Evolutionary conservation across 2,329 filamentous ascomycete species (phyloP), one percentile per base, ranked within the genome.

Genomic region (Phialocephala sp.): DNA sequence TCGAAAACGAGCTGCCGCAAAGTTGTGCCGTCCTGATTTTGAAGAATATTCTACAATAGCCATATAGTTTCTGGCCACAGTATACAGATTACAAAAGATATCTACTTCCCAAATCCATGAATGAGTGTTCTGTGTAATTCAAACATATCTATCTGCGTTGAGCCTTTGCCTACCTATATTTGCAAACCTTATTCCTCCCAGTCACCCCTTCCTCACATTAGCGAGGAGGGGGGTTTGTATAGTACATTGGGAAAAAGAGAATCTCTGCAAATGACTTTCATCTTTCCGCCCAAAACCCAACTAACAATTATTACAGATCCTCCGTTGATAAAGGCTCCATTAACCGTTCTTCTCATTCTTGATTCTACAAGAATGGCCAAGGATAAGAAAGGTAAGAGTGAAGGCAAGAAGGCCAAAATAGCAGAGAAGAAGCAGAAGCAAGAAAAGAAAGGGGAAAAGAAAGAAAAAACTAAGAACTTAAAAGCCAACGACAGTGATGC

Each of bases 401-500:
- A 84, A 4, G 74, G 80, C 71, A 85, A 85, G 73, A 84, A 84
- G 76, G 81, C 82, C 45, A 84, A 83, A 74, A 78, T 82, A 73
- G 83, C 86, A 32, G 87, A 89, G 73, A 90, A 90, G 78, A 88
- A 88, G 72, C 82, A 84, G 70, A 97, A 97, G 80, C 91, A 95
- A 78, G 90, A 91, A 76, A 95, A 91, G 79, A 97, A 97, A 77
- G 90, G 90, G 35, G 93, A 95, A 74, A 97, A 96, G 78, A 96
- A 93, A 79, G 83, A 86, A 73, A 93, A 94, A 73, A 81, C 77
- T 60, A 91, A 91, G 78, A 82, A 83, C 15, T 87, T 91, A 71
- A 89, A 92, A 77, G 93, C 94, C 77, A 94, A 92, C 75, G 94
- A 94, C 77, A 94, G 92, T 76, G 94, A 97, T 77, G 92, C 86